Conservation (phyloP, 352 stramenopile genomes). For the Globisporangium iwayamae region DNA sequence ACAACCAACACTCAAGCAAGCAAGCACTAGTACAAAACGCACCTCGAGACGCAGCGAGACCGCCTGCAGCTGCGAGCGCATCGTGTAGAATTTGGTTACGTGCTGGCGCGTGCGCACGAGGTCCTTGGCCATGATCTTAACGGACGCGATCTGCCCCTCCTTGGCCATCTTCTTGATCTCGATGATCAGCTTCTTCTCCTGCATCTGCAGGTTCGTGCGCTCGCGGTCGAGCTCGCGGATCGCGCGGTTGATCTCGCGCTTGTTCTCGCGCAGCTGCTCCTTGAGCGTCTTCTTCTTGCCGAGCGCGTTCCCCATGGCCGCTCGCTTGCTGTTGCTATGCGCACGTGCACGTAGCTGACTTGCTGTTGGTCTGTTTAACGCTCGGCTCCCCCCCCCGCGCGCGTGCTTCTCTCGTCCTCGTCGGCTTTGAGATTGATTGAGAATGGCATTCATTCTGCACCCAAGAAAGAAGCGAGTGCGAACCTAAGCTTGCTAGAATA, state of each 20-base stretch:
- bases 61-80: conserved; percentile 95
- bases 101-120: conserved; percentile 94
- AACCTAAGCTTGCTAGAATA: too few relatives aligned
- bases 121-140: conserved; percentile 98
- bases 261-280: conserved; percentile 96
- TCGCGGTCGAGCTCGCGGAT: conserved; percentile 96
- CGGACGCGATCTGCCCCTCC: conserved; percentile 93
- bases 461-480: too few relatives aligned
- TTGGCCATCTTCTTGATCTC: conserved; percentile 98
- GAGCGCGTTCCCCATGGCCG: conserved; percentile 66
- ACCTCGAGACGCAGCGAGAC: conserved; percentile 90
- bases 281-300: conserved; percentile 83
- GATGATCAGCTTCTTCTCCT: conserved; percentile 94
- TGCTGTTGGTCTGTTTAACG: too few relatives aligned
- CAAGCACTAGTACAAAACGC: conserved; percentile 4
- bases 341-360: not conserved
- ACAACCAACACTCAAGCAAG: not conserved
- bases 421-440: not conserved
- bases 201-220: conserved; percentile 86
- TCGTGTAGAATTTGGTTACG: conserved; percentile 98
- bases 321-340: not conserved
- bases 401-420: not conserved
- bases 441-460: too few relatives aligned
- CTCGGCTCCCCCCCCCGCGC: too few relatives aligned
- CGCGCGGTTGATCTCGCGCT: conserved; percentile 96